Conservation (phyloP, 805 yeast species). For the Priceomyces castillae region DNA sequence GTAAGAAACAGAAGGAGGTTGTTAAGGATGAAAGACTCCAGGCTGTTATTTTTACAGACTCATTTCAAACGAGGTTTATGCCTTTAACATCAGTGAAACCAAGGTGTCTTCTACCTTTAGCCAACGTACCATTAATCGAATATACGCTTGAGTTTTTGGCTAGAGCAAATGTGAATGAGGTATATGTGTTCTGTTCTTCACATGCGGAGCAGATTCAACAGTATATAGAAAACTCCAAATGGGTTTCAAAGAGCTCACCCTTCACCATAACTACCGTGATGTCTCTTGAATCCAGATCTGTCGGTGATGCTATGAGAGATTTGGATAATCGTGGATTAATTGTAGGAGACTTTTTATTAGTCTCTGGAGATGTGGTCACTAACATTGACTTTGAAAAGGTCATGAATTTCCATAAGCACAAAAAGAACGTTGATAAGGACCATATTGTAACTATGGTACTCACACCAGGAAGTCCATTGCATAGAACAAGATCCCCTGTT, state of each 20-base stretch:
- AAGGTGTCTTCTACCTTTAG: constrained; percentile 87
- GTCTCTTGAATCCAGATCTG: constrained; percentile 83
- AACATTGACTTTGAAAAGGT: constrained; percentile 78
- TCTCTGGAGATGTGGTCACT: constrained; percentile 94
- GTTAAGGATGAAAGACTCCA: constrained; percentile 76
- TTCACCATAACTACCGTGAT: constrained; percentile 76
- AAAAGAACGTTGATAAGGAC: constrained; percentile 76
- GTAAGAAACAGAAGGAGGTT: constrained; percentile 53
- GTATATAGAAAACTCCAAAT: constrained; percentile 72
- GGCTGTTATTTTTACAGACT: constrained; percentile 92
- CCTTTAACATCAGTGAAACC: constrained; percentile 86
- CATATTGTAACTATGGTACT: constrained; percentile 94
- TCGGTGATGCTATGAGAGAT: constrained; percentile 97
- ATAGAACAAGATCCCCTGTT: constrained; percentile 75
- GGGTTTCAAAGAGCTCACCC: constrained; percentile 71
- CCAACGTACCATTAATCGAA: constrained; percentile 90
- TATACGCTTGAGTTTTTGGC: constrained; percentile 94
- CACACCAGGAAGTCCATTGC: constrained; percentile 78
- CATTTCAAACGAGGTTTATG: constrained; percentile 88
- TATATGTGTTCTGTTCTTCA: constrained; percentile 82
- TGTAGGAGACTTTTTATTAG: constrained; percentile 83
- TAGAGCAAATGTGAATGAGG: constrained; percentile 85
- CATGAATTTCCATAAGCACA: constrained; percentile 67
- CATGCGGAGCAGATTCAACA: constrained; percentile 87
- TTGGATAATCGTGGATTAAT: constrained; percentile 87